Evolutionary conservation across 768 basidiomycete genomes (phyloP).

Genomic region (Rhizopogon vinicolor): DNA sequence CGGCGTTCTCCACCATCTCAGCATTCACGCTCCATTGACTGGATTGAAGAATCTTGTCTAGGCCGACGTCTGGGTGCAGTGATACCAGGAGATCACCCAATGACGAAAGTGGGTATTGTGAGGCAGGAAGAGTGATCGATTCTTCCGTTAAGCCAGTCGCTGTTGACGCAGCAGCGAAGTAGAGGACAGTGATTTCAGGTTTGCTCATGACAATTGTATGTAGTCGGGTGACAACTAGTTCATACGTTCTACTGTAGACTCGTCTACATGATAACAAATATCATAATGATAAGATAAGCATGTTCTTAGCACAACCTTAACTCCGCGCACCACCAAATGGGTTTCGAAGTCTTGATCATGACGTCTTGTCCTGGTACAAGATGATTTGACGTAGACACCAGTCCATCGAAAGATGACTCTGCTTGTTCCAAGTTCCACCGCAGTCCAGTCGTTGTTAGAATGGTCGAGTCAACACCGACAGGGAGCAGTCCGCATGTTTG

Average conservation of each 20-base stretch:
- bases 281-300: background rate
- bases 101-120: constrained; percentile 42
- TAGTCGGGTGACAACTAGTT: background rate
- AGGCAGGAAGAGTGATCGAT: constrained; percentile 43
- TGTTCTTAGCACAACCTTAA: constrained; percentile 27
- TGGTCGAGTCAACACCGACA: constrained; percentile 72
- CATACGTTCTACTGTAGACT: too few species aligned
- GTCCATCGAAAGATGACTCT: constrained; percentile 75
- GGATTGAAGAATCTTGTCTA: constrained; percentile 50
- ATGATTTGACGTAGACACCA: constrained; percentile 94
- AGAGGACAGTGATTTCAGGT: constrained; percentile 44
- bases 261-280: too few species aligned
- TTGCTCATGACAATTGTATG: background rate
- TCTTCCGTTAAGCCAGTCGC: constrained; percentile 57
- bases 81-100: constrained; percentile 48
- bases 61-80: constrained; percentile 45
- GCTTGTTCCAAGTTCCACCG: constrained; percentile 78
- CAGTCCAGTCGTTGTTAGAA: constrained; percentile 79
- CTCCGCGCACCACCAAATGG: constrained; percentile 91
- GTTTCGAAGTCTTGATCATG: constrained; percentile 69
- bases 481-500: constrained; percentile 95
- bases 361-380: constrained; percentile 67
- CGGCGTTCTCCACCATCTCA: constrained; percentile 69
- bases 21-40: constrained; percentile 79
- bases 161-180: constrained; percentile 66